Conservation (phyloP, 768 basidiomycete species). For the Boletus sensibilis region DNA sequence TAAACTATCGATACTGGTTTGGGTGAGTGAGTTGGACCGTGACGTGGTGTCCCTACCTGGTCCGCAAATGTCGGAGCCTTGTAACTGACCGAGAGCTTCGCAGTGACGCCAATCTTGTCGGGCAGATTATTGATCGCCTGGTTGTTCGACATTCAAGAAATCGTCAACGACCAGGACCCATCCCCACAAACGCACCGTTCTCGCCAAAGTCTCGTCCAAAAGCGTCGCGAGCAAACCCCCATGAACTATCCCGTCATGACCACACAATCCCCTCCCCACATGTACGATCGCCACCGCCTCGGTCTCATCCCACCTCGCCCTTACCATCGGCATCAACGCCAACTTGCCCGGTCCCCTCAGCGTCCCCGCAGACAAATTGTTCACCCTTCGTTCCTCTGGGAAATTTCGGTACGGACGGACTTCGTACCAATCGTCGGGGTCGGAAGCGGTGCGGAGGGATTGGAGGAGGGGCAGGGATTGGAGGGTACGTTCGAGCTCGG, state of each 20-base stretch:
- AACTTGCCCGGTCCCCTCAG: conserved; percentile 87
- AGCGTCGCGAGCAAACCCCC: conserved; percentile 90
- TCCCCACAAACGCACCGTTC: conserved; percentile 56
- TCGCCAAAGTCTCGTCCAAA: conserved; percentile 79
- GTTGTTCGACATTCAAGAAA: conserved; percentile 5
- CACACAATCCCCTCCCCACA: conserved; percentile 83
- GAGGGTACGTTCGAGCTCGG: conserved; percentile 63
- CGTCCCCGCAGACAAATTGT: conserved; percentile 81
- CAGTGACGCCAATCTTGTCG: conserved; percentile 90
- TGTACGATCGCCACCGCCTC: conserved; percentile 75
- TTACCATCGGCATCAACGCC: conserved; percentile 74
- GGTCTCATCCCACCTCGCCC: conserved; percentile 70
- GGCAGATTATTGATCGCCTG: conserved; percentile 87
- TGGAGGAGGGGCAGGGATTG: conserved; percentile 62
- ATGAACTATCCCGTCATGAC: conserved; percentile 93
- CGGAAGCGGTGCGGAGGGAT: conserved; percentile 46
- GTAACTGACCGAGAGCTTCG: conserved; percentile 78
- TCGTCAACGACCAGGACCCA: not conserved
- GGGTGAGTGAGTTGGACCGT: not conserved
- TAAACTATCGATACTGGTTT: conserved; percentile 52
- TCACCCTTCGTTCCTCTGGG: conserved; percentile 72
- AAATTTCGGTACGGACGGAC: conserved; percentile 68
- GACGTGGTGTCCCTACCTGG: conserved; percentile 47
- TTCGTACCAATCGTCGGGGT: conserved; percentile 70
- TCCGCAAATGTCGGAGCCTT: conserved; percentile 87